Evolutionary conservation across 2,329 filamentous ascomycete species (phyloP), one percentile per base, ranked within the genome.

Genomic region (Penicillium freii): DNA sequence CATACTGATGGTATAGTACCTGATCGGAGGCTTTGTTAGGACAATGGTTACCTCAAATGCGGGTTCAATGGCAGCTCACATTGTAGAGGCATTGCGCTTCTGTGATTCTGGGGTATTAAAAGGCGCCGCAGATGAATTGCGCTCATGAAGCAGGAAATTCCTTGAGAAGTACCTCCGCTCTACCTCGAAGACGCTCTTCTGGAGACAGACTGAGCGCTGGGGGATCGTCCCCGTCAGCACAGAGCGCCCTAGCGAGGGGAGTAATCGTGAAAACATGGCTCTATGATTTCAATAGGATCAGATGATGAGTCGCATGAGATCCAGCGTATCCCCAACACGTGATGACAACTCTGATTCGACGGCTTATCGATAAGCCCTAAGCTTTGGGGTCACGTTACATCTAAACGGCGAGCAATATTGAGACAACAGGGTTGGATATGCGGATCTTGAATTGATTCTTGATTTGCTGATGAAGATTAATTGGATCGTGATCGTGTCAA

Each of bases 1-100:
- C 51, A 86, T 73, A 66, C 84, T 87, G 47, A 86, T 76, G 25
- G 84, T 81, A 67, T 87, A 88, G 71, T 86, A 86, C 74, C 84
- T 86, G 59, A 9, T 29, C 17, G 11, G 15, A 19, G n/a, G 44
- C 21, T 54, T 3, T 1, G 19, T 66, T 36, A 66, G 53, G 19
- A 34, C 9, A 5, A 42, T 3, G 3, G 38, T 51, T 34, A 25
- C 6, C 23, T 51, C 4, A 27, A 25, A 15, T 5, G 11, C 25
- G 9, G 25, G 65, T 59, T 49, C 29, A 36, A 21, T 40, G 4
- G 13, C 13, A 44, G 25, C 74, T 61, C 73, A 84, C 82, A 84
- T 73, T 39, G 81, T 81, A 42, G 84, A 84, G 46, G 75, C 74
- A 66, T 86, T 86, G 66, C 79, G 82, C 60, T 80, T 71, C 39